Base-by-base conservation (phyloP, 495 filamentous ascomycete species). In the Saxispiralis lemnorum region DNA sequence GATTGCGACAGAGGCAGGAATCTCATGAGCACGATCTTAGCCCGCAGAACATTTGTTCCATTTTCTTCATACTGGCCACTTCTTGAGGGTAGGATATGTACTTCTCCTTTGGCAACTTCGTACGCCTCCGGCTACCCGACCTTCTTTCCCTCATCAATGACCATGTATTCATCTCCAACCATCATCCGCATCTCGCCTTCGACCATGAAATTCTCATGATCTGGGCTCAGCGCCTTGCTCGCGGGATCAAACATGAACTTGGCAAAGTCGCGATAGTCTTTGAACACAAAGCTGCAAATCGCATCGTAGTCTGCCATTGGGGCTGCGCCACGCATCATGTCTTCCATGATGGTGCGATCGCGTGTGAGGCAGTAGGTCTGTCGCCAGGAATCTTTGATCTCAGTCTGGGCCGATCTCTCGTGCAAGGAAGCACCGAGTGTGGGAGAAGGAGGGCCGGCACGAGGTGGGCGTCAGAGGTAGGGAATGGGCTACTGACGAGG, bases 201-300 rank as follows among this genome's bases (percentile, higher is more conserved):
- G 32, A 59, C 59, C 60, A 62, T 61, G 47, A 62, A 64, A 33
- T 64, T 64, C 34, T 59, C 59, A 40, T 64, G 60, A 41, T 62
- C 60, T 3, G 47, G 49, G 33, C 56, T 60, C 44, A 64, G 36
- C 2, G 49, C 59, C 20, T 59, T 59, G 13, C 50, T 55, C 11
- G 61, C 60, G 38, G 57, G 58, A 46, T 64, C 60, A 41, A 60
- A 63, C 57, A 64, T 45, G 50, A 63, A 64, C 43, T 53, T 52
- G 7, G 60, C 61, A 35, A 64, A 55, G 17, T 52, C 44, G 18
- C 51, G 41, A 43, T 62, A 64, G 44, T 63, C 60, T 31, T 58
- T 61, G 44, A 64, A 64, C 31, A 61, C 56, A 45, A 63, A 63
- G 4, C 60, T 63, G 52, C 61, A 63, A 13, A 63, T 64, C 24